Conservation (phyloP, 2,329 filamentous ascomycete genomes). For the Apiospora marii region DNA sequence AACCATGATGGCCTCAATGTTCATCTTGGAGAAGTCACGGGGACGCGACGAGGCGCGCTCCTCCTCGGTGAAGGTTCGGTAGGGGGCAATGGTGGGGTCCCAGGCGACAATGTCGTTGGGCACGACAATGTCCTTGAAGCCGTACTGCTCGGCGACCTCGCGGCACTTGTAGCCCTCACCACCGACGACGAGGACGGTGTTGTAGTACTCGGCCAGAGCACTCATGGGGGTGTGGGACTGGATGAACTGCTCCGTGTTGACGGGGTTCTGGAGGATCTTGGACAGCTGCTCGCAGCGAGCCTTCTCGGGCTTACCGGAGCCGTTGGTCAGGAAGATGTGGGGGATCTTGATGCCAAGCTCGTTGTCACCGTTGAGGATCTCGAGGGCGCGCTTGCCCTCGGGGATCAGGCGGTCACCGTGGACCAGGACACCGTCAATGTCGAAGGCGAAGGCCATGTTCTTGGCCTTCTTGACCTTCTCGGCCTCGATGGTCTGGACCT, state of each 20-base stretch:
- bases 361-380: slow-evolving; percentile 78
- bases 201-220: slow-evolving; percentile 78
- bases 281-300: slow-evolving; percentile 72
- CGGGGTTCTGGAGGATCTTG: slow-evolving; percentile 70
- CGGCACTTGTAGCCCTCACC: slow-evolving; percentile 79
- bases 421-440: slow-evolving; percentile 80
- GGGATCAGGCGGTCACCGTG: slow-evolving; percentile 76
- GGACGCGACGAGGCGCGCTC: slow-evolving; percentile 73
- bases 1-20: slow-evolving; percentile 78
- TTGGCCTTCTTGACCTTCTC: slow-evolving; percentile 74
- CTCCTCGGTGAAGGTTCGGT: slow-evolving; percentile 71
- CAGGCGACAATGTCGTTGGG: slow-evolving; percentile 78
- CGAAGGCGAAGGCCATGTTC: slow-evolving; percentile 84
- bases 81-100: slow-evolving; percentile 73
- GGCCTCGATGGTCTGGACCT: slow-evolving; percentile 72
- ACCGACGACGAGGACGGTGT: slow-evolving; percentile 77
- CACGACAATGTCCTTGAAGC: slow-evolving; percentile 76
- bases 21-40: slow-evolving; percentile 74
- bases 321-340: slow-evolving; percentile 79
- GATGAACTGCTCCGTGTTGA: slow-evolving; percentile 78
- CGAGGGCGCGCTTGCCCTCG: slow-evolving; percentile 69
- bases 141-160: slow-evolving; percentile 75
- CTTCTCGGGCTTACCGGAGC: slow-evolving; percentile 74
- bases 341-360: slow-evolving; percentile 81
- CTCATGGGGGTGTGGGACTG: slow-evolving; percentile 82